Conservation (phyloP, 108 stramenopile genomes). For the Nitzschia sp. region DNA sequence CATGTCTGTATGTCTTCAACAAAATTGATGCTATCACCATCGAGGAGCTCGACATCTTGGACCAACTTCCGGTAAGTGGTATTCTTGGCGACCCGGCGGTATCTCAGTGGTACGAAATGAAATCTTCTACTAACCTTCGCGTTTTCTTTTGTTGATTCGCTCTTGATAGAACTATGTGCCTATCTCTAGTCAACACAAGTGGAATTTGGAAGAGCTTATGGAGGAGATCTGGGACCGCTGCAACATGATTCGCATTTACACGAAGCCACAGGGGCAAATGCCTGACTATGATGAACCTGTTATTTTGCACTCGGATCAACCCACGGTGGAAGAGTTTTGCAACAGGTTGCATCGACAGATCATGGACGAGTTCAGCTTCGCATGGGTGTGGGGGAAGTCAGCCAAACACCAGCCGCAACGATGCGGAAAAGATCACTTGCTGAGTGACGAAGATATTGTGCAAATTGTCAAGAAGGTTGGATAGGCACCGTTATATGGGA, state of each 20-base stretch:
- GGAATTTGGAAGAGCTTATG: constrained; percentile 94
- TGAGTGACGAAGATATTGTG: constrained; percentile 94
- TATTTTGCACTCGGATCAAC: constrained; percentile 93
- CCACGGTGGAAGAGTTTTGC: constrained; percentile 96
- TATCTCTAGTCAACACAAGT: constrained; percentile 87
- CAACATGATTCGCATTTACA: constrained; percentile 90
- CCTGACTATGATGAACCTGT: constrained; percentile 98
- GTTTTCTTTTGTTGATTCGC: no score
- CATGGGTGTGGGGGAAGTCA: constrained; percentile 84
- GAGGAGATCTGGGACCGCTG: constrained; percentile 89
- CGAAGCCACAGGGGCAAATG: constrained; percentile 97
- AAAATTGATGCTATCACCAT: constrained; percentile 92
- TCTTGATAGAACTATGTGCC: constrained; percentile 85
- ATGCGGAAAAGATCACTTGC: constrained; percentile 93
- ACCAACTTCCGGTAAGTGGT: constrained; percentile 78
- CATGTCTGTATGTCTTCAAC: constrained; percentile 89
- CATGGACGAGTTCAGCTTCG: constrained; percentile 86
- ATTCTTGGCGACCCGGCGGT: neutral
- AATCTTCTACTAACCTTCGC: neutral
- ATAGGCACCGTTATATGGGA: neutral
- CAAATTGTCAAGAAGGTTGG: constrained; percentile 50
- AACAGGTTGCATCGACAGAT: constrained; percentile 88
- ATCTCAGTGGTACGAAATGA: neutral
- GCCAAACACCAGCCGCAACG: constrained; percentile 98
- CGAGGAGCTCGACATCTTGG: constrained; percentile 97